These are phyloP conservation scores for Teratosphaeria zuluensis DNA, from an alignment of 2,329 filamentous ascomycete species.

Conservation along the genomic window DNA sequence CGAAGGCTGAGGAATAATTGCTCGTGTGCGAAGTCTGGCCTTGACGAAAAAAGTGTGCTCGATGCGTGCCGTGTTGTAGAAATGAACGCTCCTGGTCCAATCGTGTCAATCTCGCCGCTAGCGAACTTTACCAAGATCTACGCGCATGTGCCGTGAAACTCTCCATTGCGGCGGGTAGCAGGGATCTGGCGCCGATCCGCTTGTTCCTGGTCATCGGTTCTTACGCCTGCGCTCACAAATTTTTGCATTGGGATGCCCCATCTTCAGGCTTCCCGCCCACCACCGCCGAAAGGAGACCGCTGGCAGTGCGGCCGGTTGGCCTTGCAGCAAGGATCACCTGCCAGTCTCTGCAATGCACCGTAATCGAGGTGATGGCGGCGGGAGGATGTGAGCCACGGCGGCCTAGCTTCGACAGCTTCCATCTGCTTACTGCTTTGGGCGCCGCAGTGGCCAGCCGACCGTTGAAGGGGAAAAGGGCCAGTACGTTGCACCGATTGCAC, in stretches of 20 bases:
- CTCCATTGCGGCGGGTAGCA: conserved; percentile 17
- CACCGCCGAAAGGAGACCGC: conserved; percentile 17
- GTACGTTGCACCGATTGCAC: conserved; percentile 22
- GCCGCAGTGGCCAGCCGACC: conserved; percentile 19
- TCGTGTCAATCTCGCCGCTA: conserved; percentile 2
- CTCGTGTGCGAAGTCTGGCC: neutral
- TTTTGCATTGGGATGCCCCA: conserved; percentile 6
- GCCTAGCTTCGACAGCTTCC: conserved; percentile 30
- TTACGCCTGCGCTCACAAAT: conserved; percentile 13
- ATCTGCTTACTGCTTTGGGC: conserved; percentile 23
- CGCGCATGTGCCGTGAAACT: conserved; percentile 15
- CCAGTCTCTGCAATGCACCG: conserved; percentile 32
- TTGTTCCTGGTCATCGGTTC: conserved; percentile 14
- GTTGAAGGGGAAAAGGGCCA: conserved; percentile 17
- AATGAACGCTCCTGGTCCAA: neutral
- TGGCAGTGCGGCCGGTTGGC: conserved; percentile 9
- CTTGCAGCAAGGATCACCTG: conserved; percentile 29
- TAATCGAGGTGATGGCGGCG: conserved; percentile 28
- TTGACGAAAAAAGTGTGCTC: neutral
- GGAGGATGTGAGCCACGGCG: conserved; percentile 27
- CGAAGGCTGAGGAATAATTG: neutral
- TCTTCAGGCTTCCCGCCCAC: conserved; percentile 11
- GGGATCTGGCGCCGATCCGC: conserved; percentile 22
- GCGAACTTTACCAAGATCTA: conserved; percentile 17
- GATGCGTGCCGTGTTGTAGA: neutral